Evolutionary conservation across 2,329 filamentous ascomycete genomes (phyloP).

Genomic region (Pyrenophora graminea): DNA sequence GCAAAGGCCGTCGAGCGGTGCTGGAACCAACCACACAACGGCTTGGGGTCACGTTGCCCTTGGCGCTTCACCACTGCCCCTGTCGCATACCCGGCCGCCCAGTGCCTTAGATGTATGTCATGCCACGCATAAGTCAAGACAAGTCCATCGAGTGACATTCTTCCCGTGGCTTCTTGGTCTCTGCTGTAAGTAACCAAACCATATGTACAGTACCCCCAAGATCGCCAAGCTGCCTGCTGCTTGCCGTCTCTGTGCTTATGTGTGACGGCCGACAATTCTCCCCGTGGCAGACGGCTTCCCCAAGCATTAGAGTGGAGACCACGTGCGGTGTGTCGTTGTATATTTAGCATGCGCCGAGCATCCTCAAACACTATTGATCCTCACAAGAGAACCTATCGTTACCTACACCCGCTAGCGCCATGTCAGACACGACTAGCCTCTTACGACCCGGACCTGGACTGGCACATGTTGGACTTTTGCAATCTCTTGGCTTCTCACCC

Average conservation of each 20-base stretch:
- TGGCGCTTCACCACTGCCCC: slow-evolving; percentile 8
- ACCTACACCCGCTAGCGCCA: too few relatives aligned
- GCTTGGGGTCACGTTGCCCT: slow-evolving; percentile 9
- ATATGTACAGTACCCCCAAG: background rate
- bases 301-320: background rate
- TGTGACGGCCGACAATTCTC: too few relatives aligned
- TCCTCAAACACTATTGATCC: too few relatives aligned
- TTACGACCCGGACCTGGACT: background rate
- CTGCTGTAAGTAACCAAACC: slow-evolving; percentile 9
- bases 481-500: too few relatives aligned
- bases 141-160: slow-evolving; percentile 5
- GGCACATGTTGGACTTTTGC: too few relatives aligned
- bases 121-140: slow-evolving; percentile 6
- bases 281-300: background rate
- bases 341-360: too few relatives aligned
- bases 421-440: too few relatives aligned
- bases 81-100: slow-evolving; percentile 11
- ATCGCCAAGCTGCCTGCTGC: slow-evolving; percentile 20
- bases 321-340: too few relatives aligned
- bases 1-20: background rate
- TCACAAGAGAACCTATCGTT: too few relatives aligned
- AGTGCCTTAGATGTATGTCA: slow-evolving; percentile 11
- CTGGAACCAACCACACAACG: slow-evolving; percentile 14
- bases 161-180: slow-evolving; percentile 5
- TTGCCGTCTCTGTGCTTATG: background rate